Evolutionary conservation across 1,284 basidiomycete genomes (phyloP).

Genomic region (Athelia psychrophila): DNA sequence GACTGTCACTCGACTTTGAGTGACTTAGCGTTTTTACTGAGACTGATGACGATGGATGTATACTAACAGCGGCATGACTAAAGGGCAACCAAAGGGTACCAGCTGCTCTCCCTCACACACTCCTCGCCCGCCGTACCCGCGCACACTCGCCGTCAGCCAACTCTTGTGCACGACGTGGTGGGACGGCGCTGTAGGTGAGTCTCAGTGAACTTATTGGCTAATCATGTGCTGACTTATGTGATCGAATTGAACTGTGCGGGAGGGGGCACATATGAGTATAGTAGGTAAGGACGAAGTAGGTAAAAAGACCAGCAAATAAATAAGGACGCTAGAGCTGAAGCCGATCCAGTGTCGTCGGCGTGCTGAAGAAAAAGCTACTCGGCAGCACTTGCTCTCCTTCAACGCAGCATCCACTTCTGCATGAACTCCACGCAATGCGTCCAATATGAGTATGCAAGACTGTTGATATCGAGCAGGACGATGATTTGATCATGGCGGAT

Average conservation of each 20-base stretch:
- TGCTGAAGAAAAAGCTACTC: too few relatives aligned
- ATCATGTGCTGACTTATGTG: background rate
- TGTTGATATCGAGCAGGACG: slow-evolving; percentile 36
- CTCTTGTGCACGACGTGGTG: slow-evolving; percentile 68
- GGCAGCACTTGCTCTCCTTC: too few relatives aligned
- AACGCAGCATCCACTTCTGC: too few relatives aligned
- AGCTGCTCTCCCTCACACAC: slow-evolving; percentile 57
- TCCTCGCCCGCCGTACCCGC: slow-evolving; percentile 51
- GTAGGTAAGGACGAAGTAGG: too few relatives aligned
- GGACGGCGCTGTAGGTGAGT: slow-evolving; percentile 55
- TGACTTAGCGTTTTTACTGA: too few relatives aligned
- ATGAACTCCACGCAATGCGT: too few relatives aligned
- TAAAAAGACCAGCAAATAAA: too few relatives aligned
- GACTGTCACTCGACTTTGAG: too few relatives aligned
- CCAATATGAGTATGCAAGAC: slow-evolving; percentile 43
- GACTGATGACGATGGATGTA: too few relatives aligned
- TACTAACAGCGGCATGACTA: too few relatives aligned
- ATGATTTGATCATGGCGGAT: slow-evolving; percentile 38
- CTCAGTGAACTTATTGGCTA: slow-evolving; percentile 3
- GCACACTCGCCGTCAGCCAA: slow-evolving; percentile 54
- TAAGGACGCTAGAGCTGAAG: too few relatives aligned
- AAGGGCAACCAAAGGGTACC: slow-evolving; percentile 65
- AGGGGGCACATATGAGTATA: slow-evolving; percentile 43
- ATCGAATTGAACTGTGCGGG: slow-evolving; percentile 33
- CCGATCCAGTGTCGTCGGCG: too few relatives aligned